Evolutionary conservation across 768 basidiomycete genomes (phyloP).

Genomic region (Austroboletus eburneus): DNA sequence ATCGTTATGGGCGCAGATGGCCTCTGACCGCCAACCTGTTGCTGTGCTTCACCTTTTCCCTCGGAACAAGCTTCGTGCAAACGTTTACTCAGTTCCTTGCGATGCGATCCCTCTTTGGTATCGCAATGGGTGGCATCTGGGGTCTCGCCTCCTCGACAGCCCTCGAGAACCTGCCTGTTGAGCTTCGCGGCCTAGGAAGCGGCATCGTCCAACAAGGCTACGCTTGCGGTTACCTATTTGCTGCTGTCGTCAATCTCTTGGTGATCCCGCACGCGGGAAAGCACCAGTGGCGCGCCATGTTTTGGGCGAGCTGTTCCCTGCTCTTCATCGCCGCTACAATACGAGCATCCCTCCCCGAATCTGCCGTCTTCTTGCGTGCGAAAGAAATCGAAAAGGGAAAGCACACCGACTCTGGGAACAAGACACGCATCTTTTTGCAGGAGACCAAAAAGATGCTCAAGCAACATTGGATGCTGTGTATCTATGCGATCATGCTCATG

Average conservation of each 20-base stretch:
- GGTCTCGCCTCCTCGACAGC: conserved; percentile 79
- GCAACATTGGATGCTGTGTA: conserved; percentile 74
- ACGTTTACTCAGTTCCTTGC: conserved; percentile 78
- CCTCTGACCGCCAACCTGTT: conserved; percentile 76
- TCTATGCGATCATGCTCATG: conserved; percentile 84
- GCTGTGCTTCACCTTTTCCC: conserved; percentile 65
- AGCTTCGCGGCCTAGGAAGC: conserved; percentile 79
- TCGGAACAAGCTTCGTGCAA: conserved; percentile 76
- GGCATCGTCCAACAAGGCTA: conserved; percentile 94
- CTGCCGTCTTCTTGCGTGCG: conserved; percentile 65
- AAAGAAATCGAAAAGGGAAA: conserved; percentile 46
- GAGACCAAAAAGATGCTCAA: conserved; percentile 78
- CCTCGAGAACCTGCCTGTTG: conserved; percentile 89
- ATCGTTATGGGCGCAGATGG: conserved; percentile 93
- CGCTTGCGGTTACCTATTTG: conserved; percentile 80
- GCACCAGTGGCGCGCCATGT: conserved; percentile 68
- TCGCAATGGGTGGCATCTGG: conserved; percentile 91
- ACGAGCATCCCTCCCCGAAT: conserved; percentile 73
- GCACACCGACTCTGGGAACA: conserved; percentile 37
- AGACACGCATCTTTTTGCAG: conserved; percentile 66
- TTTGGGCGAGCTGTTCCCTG: conserved; percentile 76
- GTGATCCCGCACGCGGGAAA: conserved; percentile 36
- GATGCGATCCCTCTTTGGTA: conserved; percentile 76
- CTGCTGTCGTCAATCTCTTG: conserved; percentile 76
- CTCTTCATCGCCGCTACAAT: conserved; percentile 65